Conservation (phyloP, 176 grass and related monocot genomes). For the Oryza glaberrima region DNA sequence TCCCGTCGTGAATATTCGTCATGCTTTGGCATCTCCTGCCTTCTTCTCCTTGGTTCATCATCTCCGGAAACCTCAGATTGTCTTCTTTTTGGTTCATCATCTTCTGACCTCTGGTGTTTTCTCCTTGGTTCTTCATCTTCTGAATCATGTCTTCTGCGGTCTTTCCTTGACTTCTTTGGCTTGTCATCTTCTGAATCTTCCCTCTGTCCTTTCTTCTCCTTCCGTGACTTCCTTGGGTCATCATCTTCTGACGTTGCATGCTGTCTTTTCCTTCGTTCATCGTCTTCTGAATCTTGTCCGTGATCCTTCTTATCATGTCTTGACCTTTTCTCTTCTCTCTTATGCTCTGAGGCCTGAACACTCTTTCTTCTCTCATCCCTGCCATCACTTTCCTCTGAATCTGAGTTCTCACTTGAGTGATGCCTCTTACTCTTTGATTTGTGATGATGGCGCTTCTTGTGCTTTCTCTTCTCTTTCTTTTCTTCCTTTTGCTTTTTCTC, state of each 20-base stretch:
- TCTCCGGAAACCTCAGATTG: background rate
- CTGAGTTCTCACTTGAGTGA: conserved; percentile 45
- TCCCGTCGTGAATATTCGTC: conserved; percentile 42
- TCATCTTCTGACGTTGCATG: conserved; percentile 19
- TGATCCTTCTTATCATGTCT: conserved; percentile 60
- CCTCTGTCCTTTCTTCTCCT: background rate
- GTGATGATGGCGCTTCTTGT: conserved; percentile 60
- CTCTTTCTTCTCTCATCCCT: conserved; percentile 55
- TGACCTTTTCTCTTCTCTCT: conserved; percentile 56
- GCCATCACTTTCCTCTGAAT: conserved; percentile 61
- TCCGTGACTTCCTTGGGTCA: conserved; percentile 20
- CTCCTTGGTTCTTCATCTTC: conserved; percentile 24
- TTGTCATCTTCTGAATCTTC: conserved; percentile 20
- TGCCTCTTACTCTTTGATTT: conserved; percentile 66
- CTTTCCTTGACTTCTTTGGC: conserved; percentile 34
- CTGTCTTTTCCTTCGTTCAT: background rate
- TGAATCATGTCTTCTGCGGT: conserved; percentile 13
- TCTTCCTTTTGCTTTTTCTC: conserved; percentile 81
- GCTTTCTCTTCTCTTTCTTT: conserved; percentile 71
- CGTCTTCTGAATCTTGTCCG: conserved; percentile 45
- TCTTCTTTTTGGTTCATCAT: conserved; percentile 32
- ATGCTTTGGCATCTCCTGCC: conserved; percentile 24
- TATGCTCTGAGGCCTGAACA: conserved; percentile 18
- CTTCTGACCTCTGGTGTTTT: background rate
- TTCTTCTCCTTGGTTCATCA: conserved; percentile 38